Evolutionary conservation across 2,329 filamentous ascomycete genomes (phyloP).

Genomic region (Hirsutella minnesotensis): DNA sequence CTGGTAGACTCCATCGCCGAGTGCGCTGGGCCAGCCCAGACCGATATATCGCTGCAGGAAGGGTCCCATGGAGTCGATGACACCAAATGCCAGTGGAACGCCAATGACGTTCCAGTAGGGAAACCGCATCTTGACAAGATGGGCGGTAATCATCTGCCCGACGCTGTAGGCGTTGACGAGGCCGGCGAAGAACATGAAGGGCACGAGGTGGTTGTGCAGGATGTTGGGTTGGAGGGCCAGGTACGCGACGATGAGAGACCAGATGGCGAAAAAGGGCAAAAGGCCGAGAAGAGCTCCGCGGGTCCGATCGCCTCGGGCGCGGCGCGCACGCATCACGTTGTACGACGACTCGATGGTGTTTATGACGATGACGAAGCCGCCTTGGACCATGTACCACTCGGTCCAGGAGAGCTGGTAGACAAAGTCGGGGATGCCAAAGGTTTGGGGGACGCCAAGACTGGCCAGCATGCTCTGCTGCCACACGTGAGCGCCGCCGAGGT

Average conservation of each 20-base stretch:
- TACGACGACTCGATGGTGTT: constrained; percentile 71
- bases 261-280: constrained; percentile 66
- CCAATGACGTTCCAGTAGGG: constrained; percentile 83
- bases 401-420: constrained; percentile 78
- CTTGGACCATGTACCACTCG: constrained; percentile 87
- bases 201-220: constrained; percentile 70
- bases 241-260: constrained; percentile 67
- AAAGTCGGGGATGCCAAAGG: constrained; percentile 51
- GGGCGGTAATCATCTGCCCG: constrained; percentile 89
- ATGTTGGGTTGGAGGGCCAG: constrained; percentile 77
- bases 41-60: constrained; percentile 44
- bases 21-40: constrained; percentile 63
- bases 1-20: constrained; percentile 73
- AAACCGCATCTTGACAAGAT: constrained; percentile 78
- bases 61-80: constrained; percentile 71
- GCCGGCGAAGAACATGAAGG: constrained; percentile 80
- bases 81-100: constrained; percentile 64
- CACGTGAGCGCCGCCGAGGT: constrained; percentile 78
- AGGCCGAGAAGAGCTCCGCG: constrained; percentile 72
- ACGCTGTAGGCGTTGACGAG: constrained; percentile 91
- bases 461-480: constrained; percentile 78
- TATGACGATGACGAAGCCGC: constrained; percentile 65
- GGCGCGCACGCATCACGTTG: constrained; percentile 76
- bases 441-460: constrained; percentile 56
- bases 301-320: constrained; percentile 58